Base-by-base conservation (phyloP, 192 early-diverging fungal species). In the Coemansia sp. region DNA sequence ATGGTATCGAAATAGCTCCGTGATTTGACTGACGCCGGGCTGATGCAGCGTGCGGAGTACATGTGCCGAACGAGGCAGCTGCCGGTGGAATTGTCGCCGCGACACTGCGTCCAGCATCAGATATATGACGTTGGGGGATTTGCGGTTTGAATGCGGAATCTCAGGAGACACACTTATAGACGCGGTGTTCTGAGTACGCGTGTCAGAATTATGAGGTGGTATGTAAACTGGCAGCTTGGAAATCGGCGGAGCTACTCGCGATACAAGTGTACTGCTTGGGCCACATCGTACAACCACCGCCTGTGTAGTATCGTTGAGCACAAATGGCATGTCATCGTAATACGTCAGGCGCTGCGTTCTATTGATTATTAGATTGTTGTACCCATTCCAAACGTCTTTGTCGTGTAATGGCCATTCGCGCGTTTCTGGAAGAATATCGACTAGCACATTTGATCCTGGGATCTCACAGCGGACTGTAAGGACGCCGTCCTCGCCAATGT, bases 51-150 rank as follows among this genome's bases (percentile, higher is more conserved):
- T 53, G 5, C 31, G 54, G 5, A 86, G 52, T 0, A 64, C 61
- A 2, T 61, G 22, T 7, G 75, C 69, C 0, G 84, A 75, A 21
- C 82, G 83, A 57, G 75, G 73, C 57, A 86, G 62, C 22, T 79
- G 78, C 11, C 85, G 84, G 57, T 78, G 79, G 34, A 86, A 86
- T 59, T 85, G 82, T 6, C 82, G 60, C 22, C 61, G 82, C 2
- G 84, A 75, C 0, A 83, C 70, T 0, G 85, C 85, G 37, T 86
- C 85, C 48, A 86, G 53, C 62, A 85, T 78, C n/a, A 86, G 31
- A 21, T 71, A 76, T 12, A 86, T 52, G 15, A 85, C 82, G 47
- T 86, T 86, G 5, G 80, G 84, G 1, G 68, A 73, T 19, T 57
- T 64, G 10, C 22, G 59, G 46, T 11, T 61, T 26, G 9, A 36